A percentile compares a stretch with the other conserved stretches of the same genome.
Conservation (phyloP, 2,329 filamentous ascomycete species). For the Bipolaris victoriae region DNA sequence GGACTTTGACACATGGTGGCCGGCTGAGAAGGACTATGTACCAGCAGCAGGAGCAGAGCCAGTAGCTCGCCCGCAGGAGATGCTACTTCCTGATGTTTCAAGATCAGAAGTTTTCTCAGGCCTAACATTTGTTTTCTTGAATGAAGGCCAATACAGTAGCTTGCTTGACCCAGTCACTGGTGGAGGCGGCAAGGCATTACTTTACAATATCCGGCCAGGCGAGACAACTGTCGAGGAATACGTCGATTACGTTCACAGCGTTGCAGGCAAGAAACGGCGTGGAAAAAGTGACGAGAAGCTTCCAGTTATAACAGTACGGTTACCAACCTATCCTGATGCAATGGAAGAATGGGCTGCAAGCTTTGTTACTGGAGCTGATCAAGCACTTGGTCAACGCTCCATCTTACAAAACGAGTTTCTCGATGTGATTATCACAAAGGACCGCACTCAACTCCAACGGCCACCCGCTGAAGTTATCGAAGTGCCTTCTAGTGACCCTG, state of each 20-base stretch:
- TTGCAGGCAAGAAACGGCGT: slow-evolving; percentile 75
- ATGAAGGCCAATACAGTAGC: slow-evolving; percentile 74
- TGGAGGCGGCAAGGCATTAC: slow-evolving; percentile 81
- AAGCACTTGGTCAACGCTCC: slow-evolving; percentile 77
- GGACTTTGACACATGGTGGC: slow-evolving; percentile 82
- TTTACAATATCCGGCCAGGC: slow-evolving; percentile 65
- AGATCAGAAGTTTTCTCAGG: slow-evolving; percentile 79
- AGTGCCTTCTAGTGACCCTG: slow-evolving; percentile 26
- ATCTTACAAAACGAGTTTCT: slow-evolving; percentile 92
- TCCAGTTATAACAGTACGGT: slow-evolving; percentile 80
- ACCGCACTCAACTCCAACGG: slow-evolving; percentile 73
- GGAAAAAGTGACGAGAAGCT: slow-evolving; percentile 68
- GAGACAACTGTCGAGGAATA: slow-evolving; percentile 76
- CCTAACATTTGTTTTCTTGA: slow-evolving; percentile 88
- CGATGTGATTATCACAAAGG: slow-evolving; percentile 82
- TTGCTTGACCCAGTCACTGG: slow-evolving; percentile 76
- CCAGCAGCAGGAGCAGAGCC: slow-evolving; percentile 79
- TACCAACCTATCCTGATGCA: slow-evolving; percentile 55
- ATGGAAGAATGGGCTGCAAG: slow-evolving; percentile 70
- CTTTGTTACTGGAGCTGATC: slow-evolving; percentile 72
- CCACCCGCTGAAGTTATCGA: slow-evolving; percentile 59
- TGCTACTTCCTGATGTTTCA: slow-evolving; percentile 71
- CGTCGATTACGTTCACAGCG: slow-evolving; percentile 74
- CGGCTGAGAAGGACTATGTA: slow-evolving; percentile 72
- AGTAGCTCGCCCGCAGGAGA: slow-evolving; percentile 67